Conservation (phyloP, 768 basidiomycete species). For the Naganishia randhawae region DNA sequence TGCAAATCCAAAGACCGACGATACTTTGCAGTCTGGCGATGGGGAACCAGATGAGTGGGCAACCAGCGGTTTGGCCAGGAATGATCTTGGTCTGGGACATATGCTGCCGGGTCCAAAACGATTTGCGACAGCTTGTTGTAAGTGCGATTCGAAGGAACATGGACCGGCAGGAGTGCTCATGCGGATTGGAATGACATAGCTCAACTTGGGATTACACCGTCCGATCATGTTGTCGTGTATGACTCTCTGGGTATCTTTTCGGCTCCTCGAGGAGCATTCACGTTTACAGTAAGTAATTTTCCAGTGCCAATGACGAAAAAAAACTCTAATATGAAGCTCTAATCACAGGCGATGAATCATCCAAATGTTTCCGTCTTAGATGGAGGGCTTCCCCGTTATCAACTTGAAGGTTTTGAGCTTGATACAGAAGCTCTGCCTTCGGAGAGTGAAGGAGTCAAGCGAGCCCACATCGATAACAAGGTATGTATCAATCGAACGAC, state of each 20-base stretch:
- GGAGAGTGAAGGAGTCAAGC: background rate
- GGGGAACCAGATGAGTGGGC: slow-evolving; percentile 28
- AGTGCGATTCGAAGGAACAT: background rate
- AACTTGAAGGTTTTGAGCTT: slow-evolving; percentile 53
- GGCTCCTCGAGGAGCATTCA: slow-evolving; percentile 85
- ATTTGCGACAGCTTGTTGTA: slow-evolving; percentile 68
- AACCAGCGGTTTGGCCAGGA: slow-evolving; percentile 56
- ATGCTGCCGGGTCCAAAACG: slow-evolving; percentile 76
- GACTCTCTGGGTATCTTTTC: slow-evolving; percentile 88
- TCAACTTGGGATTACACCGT: slow-evolving; percentile 65
- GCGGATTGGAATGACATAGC: slow-evolving; percentile 34
- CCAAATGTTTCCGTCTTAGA: slow-evolving; percentile 77
- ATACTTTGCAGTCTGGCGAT: slow-evolving; percentile 20
- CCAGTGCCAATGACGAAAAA: background rate
- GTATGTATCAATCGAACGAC: background rate
- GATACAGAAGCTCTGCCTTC: background rate
- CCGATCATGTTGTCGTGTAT: slow-evolving; percentile 82
- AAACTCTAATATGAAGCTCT: slow-evolving; percentile 1
- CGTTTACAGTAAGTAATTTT: slow-evolving; percentile 60
- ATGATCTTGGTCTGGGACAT: slow-evolving; percentile 78
- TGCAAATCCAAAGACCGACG: slow-evolving; percentile 32
- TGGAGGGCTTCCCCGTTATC: slow-evolving; percentile 86
- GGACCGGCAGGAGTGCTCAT: background rate
- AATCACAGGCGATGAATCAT: slow-evolving; percentile 69
- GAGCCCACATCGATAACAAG: background rate